Base-by-base conservation (phyloP, 2,329 filamentous ascomycete species). In the Fusarium sp. region DNA sequence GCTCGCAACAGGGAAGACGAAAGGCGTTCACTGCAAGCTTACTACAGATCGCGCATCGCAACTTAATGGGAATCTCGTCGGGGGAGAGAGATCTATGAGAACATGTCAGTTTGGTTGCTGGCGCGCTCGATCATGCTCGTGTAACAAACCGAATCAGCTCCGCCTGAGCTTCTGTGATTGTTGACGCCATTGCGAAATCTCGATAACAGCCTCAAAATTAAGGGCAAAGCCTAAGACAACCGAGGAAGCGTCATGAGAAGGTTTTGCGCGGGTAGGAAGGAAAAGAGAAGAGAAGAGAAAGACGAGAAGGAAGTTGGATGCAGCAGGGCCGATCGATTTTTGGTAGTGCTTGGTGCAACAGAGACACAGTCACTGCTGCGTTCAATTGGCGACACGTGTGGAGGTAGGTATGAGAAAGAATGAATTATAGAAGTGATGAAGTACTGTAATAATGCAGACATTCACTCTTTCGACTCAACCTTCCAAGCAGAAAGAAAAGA, bases 21-120 rank as follows among this genome's bases (percentile, higher is more conserved):
- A 94, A 97, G 11, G 95, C 93, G 79, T 98, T 97, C 70, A 97
- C 85, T 30, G 94, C 94, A 62, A 98, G 86, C 80, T 93, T 94
- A 83, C 92, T 96, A 82, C 96, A 99, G 74, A 94, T 93, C 55
- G 94, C 94, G 84, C 96, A 99, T 81, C 94, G 92, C 70, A 99
- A 87, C 85, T 97, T 98, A 76, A 94, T 94, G n/a, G 96, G 96
- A 62, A 98, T 94, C 68, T 96, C 93, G 75, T 95, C 93, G 71
- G 92, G 88, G 22, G 89, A 84, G 65, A 97, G 86, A 52, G 92
- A 91, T 79, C 94, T 97, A 77, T 15, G 18, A 53, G n/a, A 43
- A 20, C 59, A 55, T 20, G n/a, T 73, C 48, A 62, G 59, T 62
- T 55, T 54, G 61, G 49, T 27, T 32, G 29, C 38, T 40, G 30